These are phyloP conservation scores for Keithomyces neogunnii DNA, from an alignment of 2,329 filamentous ascomycete species.

Conservation along the genomic window DNA sequence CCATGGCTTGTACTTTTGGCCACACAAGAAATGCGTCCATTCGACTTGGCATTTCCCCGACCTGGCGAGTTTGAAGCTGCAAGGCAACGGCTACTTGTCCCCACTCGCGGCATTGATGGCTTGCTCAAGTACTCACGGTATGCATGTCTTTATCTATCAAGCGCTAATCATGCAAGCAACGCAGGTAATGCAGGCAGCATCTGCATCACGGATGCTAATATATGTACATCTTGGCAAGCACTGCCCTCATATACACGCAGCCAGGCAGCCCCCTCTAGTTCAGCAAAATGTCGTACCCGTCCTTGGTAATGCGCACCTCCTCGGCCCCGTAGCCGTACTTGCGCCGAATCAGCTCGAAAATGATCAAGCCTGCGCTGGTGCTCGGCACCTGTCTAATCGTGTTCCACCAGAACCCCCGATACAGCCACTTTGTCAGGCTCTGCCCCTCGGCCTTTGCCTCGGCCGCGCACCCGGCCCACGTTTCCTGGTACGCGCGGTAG, in stretches of 20 bases:
- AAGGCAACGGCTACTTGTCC: too few species aligned
- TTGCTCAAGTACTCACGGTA: too few species aligned
- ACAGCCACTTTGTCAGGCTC: conserved; percentile 55
- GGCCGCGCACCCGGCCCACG: conserved; percentile 49
- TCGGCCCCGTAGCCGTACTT: conserved; percentile 61
- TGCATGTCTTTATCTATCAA: too few species aligned
- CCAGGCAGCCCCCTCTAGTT: conserved; percentile 10
- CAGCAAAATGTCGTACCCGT: conserved; percentile 64
- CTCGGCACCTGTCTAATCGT: conserved; percentile 68
- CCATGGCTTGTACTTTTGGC: too few species aligned
- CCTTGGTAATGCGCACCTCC: conserved; percentile 55
- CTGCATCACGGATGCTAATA: too few species aligned
- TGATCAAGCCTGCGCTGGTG: conserved; percentile 68
- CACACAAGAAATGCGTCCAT: too few species aligned
- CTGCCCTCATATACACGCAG: not conserved
- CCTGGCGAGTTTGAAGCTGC: too few species aligned
- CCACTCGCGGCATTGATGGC: too few species aligned
- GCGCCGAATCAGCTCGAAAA: conserved; percentile 66
- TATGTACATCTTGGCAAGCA: too few species aligned
- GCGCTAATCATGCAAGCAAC: too few species aligned
- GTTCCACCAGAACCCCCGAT: conserved; percentile 62
- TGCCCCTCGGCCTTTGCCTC: conserved; percentile 49
- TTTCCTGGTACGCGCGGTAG: conserved; percentile 63
- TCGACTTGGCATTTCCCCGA: too few species aligned
- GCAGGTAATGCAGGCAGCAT: too few species aligned